Conservation (phyloP, 73 alveolate genomes). For the Paramecium sexaurelia region DNA sequence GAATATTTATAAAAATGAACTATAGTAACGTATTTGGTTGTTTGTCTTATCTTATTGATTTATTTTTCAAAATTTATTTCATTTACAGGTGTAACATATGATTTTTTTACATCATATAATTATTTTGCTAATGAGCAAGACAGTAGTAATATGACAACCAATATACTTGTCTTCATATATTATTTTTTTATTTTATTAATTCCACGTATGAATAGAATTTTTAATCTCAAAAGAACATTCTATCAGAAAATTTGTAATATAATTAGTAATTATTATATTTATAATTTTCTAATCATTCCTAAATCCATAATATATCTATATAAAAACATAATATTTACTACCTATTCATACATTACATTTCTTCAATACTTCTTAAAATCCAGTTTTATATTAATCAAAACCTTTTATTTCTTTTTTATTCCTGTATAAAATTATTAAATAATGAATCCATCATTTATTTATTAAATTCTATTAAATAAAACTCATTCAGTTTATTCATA, state of each 20-base stretch:
- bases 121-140: slow-evolving; percentile 36
- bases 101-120: slow-evolving; percentile 50
- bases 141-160: background rate
- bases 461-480: no score
- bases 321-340: no score
- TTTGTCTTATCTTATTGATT: slow-evolving; percentile 67
- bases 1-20: slow-evolving; percentile 66
- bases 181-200: slow-evolving; percentile 1
- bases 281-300: background rate
- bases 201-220: slow-evolving; percentile 13
- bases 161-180: background rate
- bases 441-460: no score
- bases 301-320: background rate
- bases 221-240: slow-evolving; percentile 8
- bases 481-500: no score
- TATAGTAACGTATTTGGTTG: slow-evolving; percentile 68
- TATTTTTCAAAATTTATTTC: slow-evolving; percentile 66
- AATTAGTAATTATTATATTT: background rate
- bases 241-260: background rate
- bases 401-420: no score
- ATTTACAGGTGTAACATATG: slow-evolving; percentile 64
- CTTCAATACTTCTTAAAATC: no score
- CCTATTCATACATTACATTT: no score
- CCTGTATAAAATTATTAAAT: no score
- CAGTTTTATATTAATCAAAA: no score